These are phyloP conservation scores for Sanghuangporus baumii DNA, from an alignment of 1,284 basidiomycete genomes.

Conservation along the genomic window DNA sequence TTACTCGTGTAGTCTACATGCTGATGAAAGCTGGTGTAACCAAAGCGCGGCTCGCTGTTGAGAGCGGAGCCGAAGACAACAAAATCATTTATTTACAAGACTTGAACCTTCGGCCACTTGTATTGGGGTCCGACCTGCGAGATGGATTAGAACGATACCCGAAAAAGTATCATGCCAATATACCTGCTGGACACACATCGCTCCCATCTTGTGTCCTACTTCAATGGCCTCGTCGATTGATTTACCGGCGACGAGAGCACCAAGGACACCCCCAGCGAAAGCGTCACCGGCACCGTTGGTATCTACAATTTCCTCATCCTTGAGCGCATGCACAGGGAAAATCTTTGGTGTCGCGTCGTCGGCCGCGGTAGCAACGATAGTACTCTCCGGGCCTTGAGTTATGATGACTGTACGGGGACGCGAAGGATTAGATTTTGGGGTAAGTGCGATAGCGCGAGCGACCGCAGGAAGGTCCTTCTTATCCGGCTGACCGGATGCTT, in stretches of 20 bases:
- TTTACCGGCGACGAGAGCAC: slow-evolving; percentile 82
- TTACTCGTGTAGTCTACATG: slow-evolving; percentile 4
- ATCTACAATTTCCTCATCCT: slow-evolving; percentile 79
- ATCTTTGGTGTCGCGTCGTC: slow-evolving; percentile 49
- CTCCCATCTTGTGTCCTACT: slow-evolving; percentile 85
- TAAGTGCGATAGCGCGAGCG: slow-evolving; percentile 67
- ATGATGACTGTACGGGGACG: slow-evolving; percentile 84
- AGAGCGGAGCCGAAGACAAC: slow-evolving; percentile 6
- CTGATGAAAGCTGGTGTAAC: slow-evolving; percentile 14
- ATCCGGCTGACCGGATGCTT: slow-evolving; percentile 51
- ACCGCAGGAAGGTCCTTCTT: slow-evolving; percentile 63
- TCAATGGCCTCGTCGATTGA: slow-evolving; percentile 73
- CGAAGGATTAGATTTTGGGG: slow-evolving; percentile 64
- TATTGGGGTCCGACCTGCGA: slow-evolving; percentile 68
- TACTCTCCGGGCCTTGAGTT: slow-evolving; percentile 85
- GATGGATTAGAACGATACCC: background rate
- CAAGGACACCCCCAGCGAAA: slow-evolving; percentile 96
- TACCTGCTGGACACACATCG: slow-evolving; percentile 86
- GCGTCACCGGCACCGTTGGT: slow-evolving; percentile 99
- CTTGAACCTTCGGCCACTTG: slow-evolving; percentile 71
- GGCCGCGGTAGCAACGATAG: slow-evolving; percentile 69
- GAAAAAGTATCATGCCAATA: slow-evolving; percentile 23
- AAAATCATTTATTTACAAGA: slow-evolving; percentile 39
- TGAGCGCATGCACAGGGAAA: slow-evolving; percentile 61
- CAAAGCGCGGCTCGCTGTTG: slow-evolving; percentile 16